Evolutionary conservation across 306 rosid species (phyloP), one percentile per base, ranked within the genome.

Genomic region (Pyrus bretschneideri): DNA sequence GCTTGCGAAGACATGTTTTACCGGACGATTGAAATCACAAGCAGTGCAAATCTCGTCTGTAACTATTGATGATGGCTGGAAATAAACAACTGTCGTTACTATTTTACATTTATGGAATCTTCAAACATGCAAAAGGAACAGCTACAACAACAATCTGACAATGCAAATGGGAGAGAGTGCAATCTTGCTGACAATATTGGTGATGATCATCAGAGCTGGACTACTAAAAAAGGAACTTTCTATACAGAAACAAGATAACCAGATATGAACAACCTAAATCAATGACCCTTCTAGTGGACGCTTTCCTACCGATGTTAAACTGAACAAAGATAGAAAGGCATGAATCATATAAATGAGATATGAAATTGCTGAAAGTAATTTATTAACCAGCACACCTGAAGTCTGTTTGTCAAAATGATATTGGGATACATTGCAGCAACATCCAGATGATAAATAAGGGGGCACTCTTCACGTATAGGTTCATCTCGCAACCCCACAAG

Each of bases 351-450:
- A 42, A 52, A 64, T 70, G 63, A 35, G 33, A 80, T 63, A 57
- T 35, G 30, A 58, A 80, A 45, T 23, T 72, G 42, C 54, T 70
- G n/a, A 71, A 71, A 75, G 78, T 52, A 62, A 67, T 25, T 62
- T 33, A 49, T 55, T 68, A 35, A 30, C 33, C 74, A 84, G 69
- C 86, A 54, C 84, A 95, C 98, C 98, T 95, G 98, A 87, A 95
- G 98, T 75, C 98, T 90, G 86, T 95, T 92, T 77, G 98, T 95
- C 73, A 95, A 83, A 76, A 95, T 95, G 76, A 95, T 95, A 84
- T 95, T 95, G 52, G 98, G 98, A 85, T 95, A 95, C 97, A 95
- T 95, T 67, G 98, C 98, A 78, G 98, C 98, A 63, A 95, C 98
- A 83, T 95, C 98, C 79, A 95, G 84, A 85, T 95, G 98, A 87